Evolutionary conservation across 257 asterid species (phyloP).

Genomic region (Echites panduratus): DNA sequence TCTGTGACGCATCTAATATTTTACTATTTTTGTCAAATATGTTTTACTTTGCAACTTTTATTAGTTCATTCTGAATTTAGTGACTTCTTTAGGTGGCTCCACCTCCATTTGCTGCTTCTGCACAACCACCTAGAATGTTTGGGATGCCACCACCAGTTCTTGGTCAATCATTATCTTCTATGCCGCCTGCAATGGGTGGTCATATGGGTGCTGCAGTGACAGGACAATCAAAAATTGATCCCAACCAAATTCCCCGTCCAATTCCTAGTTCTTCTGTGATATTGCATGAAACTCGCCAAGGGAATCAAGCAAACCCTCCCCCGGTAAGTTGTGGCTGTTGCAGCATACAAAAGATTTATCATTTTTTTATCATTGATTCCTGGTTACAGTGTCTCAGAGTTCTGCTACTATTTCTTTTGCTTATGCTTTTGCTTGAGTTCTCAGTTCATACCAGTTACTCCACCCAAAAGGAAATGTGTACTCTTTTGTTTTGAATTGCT

Average conservation of each 20-base stretch:
- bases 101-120: slow-evolving; percentile 58
- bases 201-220: slow-evolving; percentile 43
- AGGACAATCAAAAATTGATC: slow-evolving; percentile 88
- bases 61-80: slow-evolving; percentile 21
- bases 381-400: neutral
- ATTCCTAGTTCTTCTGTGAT: slow-evolving; percentile 55
- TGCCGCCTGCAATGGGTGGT: slow-evolving; percentile 39
- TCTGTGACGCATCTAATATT: neutral
- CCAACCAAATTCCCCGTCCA: slow-evolving; percentile 95
- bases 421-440: slow-evolving; percentile 1
- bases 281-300: slow-evolving; percentile 91
- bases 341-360: neutral
- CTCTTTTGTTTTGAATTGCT: slow-evolving; percentile 6
- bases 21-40: neutral
- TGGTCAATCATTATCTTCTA: slow-evolving; percentile 62
- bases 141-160: slow-evolving; percentile 81
- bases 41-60: slow-evolving; percentile 5
- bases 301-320: slow-evolving; percentile 97
- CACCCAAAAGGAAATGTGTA: neutral
- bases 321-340: slow-evolving; percentile 49
- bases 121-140: slow-evolving; percentile 64
- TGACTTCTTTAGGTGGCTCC: slow-evolving; percentile 56
- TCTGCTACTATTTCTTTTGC: neutral
- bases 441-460: neutral
- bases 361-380: neutral